A percentile compares a stretch with the other conserved stretches of the same genome.
These are phyloP conservation scores for Plasmodium vivax DNA, from an alignment of 169 alveolate species.

Conservation along the genomic window DNA sequence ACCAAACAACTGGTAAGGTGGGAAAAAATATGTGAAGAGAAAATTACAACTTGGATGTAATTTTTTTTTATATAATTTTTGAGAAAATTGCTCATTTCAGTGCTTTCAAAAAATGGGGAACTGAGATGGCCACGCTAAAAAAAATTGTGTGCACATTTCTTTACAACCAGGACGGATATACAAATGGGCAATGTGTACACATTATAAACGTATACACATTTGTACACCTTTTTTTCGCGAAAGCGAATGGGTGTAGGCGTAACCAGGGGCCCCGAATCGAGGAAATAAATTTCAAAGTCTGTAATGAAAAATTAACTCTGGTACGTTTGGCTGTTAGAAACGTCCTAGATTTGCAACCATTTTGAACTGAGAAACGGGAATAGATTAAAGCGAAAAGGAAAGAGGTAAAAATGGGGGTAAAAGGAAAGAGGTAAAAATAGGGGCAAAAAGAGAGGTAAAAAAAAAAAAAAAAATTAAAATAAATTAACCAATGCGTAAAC, in stretches of 20 bases:
- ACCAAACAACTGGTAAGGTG: not conserved
- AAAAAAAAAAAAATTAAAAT: no score
- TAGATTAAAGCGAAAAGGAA: not conserved
- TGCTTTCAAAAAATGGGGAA: not conserved
- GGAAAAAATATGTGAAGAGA: not conserved
- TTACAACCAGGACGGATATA: not conserved
- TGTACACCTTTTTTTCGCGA: not conserved
- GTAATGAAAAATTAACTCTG: not conserved
- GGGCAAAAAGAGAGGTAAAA: not conserved
- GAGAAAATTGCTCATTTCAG: not conserved
- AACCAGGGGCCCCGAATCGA: not conserved
- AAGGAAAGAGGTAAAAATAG: not conserved
- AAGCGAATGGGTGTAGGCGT: not conserved
- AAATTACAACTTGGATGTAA: not conserved
- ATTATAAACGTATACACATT: not conserved
- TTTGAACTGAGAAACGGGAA: not conserved
- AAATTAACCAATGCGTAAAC: not conserved
- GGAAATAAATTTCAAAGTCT: not conserved
- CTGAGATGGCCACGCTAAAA: not conserved
- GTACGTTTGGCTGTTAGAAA: not conserved
- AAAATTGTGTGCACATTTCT: not conserved
- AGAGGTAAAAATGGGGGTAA: not conserved
- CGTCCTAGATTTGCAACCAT: constrained; percentile 14
- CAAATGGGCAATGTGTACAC: no score
- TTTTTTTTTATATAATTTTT: not conserved